Conservation (phyloP, 2,329 filamentous ascomycete genomes). For the Bertia moriformis region DNA sequence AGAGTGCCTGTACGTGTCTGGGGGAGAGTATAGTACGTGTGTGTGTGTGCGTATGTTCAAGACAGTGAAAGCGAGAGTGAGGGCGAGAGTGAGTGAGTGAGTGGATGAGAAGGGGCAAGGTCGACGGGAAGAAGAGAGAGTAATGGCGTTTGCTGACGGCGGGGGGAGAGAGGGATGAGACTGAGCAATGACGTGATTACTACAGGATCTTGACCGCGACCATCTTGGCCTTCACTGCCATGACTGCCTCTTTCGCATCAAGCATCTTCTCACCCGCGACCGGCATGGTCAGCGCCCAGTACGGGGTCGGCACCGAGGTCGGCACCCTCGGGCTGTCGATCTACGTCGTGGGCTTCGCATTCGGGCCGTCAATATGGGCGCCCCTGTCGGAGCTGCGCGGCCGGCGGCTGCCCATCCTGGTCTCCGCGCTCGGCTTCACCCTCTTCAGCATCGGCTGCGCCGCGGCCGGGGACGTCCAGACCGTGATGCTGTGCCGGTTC, state of each 20-base stretch:
- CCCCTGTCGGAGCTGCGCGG: conserved; percentile 61
- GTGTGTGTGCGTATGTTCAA: no score
- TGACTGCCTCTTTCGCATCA: conserved; percentile 59
- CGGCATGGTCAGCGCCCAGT: conserved; percentile 35
- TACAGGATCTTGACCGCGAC: conserved; percentile 44
- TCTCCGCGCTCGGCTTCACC: conserved; percentile 55
- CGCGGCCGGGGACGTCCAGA: conserved; percentile 52
- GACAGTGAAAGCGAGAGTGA: no score
- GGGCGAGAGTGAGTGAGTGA: no score
- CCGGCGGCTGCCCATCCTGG: conserved; percentile 43
- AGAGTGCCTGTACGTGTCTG: no score
- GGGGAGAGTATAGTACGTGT: no score
- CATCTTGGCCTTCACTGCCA: conserved; percentile 60
- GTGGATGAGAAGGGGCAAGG: no score
- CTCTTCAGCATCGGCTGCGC: conserved; percentile 53
- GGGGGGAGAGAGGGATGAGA: conserved; percentile 25
- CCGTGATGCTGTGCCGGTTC: conserved; percentile 58
- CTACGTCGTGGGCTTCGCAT: conserved; percentile 59
- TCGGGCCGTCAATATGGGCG: conserved; percentile 59
- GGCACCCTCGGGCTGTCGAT: conserved; percentile 51
- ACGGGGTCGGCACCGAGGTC: conserved; percentile 45
- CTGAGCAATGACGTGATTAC: conserved; percentile 25
- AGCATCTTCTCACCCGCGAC: conserved; percentile 63
- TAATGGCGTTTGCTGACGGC: no score
- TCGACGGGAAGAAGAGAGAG: no score